A percentile compares a stretch with the other conserved stretches of the same genome.
phyloP scores from a whole-genome alignment of 345 rosid genomes.

The Citrus trifoliata region DNA sequence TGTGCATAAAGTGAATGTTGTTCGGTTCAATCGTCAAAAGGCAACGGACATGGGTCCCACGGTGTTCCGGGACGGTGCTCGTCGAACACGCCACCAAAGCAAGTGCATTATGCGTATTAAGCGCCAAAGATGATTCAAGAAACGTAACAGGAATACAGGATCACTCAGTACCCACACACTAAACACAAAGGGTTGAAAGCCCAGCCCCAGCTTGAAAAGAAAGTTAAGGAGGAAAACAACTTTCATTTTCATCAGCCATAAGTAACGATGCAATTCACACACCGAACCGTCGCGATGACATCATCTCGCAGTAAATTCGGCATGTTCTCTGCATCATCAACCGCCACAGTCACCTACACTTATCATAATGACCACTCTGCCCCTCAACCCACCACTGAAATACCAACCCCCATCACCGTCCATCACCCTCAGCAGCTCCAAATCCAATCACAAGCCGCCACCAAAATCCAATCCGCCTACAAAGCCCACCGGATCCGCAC shows the following conservation, averaged over 20 bases:
- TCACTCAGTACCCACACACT: neutral
- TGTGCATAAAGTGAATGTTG: neutral
- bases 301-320: conserved; percentile 31
- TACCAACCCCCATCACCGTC: conserved; percentile 28
- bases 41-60: conserved; percentile 4
- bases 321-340: conserved; percentile 25
- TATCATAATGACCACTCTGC: conserved; percentile 31
- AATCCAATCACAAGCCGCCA: conserved; percentile 37
- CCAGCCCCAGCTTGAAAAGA: neutral
- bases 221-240: neutral
- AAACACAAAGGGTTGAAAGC: neutral
- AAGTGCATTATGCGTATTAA: neutral
- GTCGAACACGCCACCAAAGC: neutral
- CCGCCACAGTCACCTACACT: conserved; percentile 39
- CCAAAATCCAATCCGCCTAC: conserved; percentile 71
- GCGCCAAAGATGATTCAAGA: conserved; percentile 19
- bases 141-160: neutral
- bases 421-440: conserved; percentile 25
- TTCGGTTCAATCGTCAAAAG: neutral
- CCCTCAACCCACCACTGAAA: conserved; percentile 26
- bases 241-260: neutral
- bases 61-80: conserved; percentile 9
- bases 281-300: conserved; percentile 24
- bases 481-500: conserved; percentile 51
- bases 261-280: neutral